These are phyloP conservation scores for Aspergillus texensis DNA, from an alignment of 2,329 filamentous ascomycete genomes.

Conservation along the genomic window DNA sequence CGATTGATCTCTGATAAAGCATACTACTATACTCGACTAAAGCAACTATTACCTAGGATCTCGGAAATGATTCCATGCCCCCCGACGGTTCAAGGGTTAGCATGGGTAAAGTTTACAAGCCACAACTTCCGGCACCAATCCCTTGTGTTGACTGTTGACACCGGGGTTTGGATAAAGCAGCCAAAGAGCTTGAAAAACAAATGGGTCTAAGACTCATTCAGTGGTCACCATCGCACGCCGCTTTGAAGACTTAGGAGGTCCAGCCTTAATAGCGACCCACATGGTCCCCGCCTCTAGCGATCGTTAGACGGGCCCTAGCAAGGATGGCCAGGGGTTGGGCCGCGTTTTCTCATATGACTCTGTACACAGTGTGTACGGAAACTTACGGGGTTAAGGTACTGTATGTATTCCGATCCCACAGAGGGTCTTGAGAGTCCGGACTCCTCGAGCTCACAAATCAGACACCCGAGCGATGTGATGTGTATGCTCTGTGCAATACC, in stretches of 20 bases:
- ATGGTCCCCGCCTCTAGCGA: constrained; percentile 25
- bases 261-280: constrained; percentile 28
- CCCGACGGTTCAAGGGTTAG: not conserved
- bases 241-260: constrained; percentile 16
- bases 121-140: constrained; percentile 1
- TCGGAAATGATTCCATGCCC: not conserved
- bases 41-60: not conserved
- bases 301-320: constrained; percentile 26
- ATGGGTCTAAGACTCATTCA: constrained; percentile 6
- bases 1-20: not conserved
- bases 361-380: constrained; percentile 4
- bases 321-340: constrained; percentile 26
- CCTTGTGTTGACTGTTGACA: constrained; percentile 5
- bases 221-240: constrained; percentile 15
- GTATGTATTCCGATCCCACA: constrained; percentile 7
- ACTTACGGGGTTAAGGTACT: not conserved
- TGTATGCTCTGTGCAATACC: not conserved
- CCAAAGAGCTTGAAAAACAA: constrained; percentile 11
- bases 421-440: not conserved
- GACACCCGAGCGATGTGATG: constrained; percentile 4
- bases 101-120: constrained; percentile 3
- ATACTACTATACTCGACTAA: not conserved
- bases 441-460: constrained; percentile 7
- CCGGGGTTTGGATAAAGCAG: constrained; percentile 6
- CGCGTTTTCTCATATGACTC: constrained; percentile 13